These are phyloP conservation scores for Darksidea phi DNA, from an alignment of 495 filamentous ascomycete genomes.

Conservation along the genomic window DNA sequence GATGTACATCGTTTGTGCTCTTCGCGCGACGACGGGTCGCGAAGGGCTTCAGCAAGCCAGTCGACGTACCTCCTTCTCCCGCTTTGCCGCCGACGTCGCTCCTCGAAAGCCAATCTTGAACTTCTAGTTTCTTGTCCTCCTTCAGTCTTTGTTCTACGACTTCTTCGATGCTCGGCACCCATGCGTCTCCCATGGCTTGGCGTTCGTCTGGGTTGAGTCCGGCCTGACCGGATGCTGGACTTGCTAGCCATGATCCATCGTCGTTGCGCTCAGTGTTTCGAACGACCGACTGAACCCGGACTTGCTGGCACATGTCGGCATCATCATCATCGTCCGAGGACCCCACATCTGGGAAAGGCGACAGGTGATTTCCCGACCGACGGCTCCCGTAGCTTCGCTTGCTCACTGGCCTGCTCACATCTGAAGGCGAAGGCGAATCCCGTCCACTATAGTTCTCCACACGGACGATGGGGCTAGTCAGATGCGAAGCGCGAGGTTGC, in stretches of 20 bases:
- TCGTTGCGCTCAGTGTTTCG: slow-evolving; percentile 27
- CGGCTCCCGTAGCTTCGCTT: slow-evolving; percentile 36
- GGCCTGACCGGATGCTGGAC: slow-evolving; percentile 25
- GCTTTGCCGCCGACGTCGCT: slow-evolving; percentile 37
- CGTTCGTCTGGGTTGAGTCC: slow-evolving; percentile 36
- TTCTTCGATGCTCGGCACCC: slow-evolving; percentile 38
- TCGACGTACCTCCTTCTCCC: slow-evolving; percentile 11
- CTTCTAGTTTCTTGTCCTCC: slow-evolving; percentile 39
- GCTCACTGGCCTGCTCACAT: slow-evolving; percentile 32
- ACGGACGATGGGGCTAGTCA: slow-evolving; percentile 35
- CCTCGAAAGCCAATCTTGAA: slow-evolving; percentile 38
- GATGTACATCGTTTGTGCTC: slow-evolving; percentile 36
- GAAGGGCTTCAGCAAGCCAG: slow-evolving; percentile 14
- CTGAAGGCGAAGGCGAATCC: slow-evolving; percentile 30
- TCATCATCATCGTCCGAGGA: slow-evolving; percentile 34
- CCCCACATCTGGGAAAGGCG: slow-evolving; percentile 33
- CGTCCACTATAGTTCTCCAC: slow-evolving; percentile 27
- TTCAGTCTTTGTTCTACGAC: slow-evolving; percentile 31
- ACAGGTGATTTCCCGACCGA: slow-evolving; percentile 35
- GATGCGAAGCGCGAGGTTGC: slow-evolving; percentile 29
- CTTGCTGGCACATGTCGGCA: slow-evolving; percentile 1
- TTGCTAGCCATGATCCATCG: slow-evolving; percentile 37
- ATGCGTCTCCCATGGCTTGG: slow-evolving; percentile 26
- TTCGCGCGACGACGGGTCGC: slow-evolving; percentile 33
- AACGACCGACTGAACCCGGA: slow-evolving; percentile 6